These are phyloP conservation scores for Ogataea salicorniae DNA, from an alignment of 805 yeast genomes.

Conservation along the genomic window DNA sequence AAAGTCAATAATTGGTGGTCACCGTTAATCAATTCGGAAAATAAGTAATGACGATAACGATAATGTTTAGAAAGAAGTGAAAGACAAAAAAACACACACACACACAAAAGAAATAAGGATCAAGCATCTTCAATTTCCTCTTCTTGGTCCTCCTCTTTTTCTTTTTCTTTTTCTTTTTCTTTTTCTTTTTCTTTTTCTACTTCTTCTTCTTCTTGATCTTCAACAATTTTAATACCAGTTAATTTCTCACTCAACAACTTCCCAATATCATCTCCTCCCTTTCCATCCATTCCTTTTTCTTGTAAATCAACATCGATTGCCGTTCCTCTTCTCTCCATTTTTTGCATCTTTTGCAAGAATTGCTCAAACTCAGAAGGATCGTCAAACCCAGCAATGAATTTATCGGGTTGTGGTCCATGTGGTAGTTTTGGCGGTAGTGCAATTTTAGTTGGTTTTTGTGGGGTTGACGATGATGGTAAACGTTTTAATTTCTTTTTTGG, in stretches of 20 bases:
- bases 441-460: background rate
- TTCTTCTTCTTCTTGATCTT: background rate
- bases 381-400: constrained; percentile 16
- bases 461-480: background rate
- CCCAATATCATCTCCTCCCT: background rate
- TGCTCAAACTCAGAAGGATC: constrained; percentile 17
- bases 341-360: constrained; percentile 7
- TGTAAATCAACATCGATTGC: background rate
- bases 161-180: too few species aligned
- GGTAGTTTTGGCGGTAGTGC: background rate
- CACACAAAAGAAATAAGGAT: background rate
- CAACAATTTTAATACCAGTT: background rate
- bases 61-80: background rate
- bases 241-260: constrained; percentile 1
- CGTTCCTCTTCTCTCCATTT: constrained; percentile 8
- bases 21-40: too few species aligned
- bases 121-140: background rate
- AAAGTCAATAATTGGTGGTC: too few species aligned
- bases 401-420: background rate
- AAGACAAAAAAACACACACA: background rate
- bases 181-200: too few species aligned
- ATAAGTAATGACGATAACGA: too few species aligned
- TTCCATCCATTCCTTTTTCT: constrained; percentile 2
- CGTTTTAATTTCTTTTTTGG: background rate
- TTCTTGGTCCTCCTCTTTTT: too few species aligned